A percentile compares a stretch with the other conserved stretches of the same genome.
Conservation (phyloP, 805 yeast species). For the Saccharomycopsis malanga region DNA sequence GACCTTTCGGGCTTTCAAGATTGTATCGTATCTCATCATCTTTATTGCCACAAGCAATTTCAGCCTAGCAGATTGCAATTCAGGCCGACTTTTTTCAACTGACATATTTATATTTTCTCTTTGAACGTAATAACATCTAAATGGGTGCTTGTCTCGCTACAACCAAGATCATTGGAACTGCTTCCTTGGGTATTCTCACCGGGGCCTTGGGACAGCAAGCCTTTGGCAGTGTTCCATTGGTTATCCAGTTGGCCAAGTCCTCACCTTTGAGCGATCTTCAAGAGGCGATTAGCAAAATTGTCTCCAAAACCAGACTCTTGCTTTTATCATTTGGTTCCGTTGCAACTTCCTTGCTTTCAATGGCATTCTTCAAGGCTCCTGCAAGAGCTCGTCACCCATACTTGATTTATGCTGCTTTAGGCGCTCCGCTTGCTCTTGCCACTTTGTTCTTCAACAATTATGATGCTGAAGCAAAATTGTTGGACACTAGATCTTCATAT, state of each 20-base stretch:
- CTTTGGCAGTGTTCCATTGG: constrained; percentile 10
- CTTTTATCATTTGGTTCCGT: constrained; percentile 37
- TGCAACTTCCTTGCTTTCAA: constrained; percentile 43
- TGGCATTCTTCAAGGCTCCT: constrained; percentile 54
- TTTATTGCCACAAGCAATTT: too few species aligned
- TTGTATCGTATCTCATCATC: too few species aligned
- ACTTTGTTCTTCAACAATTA: constrained; percentile 26
- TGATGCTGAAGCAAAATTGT: constrained; percentile 27
- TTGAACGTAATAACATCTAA: too few species aligned
- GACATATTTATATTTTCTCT: too few species aligned
- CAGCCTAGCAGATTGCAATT: too few species aligned
- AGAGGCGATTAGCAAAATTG: constrained; percentile 22
- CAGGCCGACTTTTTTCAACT: too few species aligned
- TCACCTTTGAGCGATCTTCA: constrained; percentile 9
- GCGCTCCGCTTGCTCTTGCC: constrained; percentile 40
- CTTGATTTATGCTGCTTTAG: constrained; percentile 54
- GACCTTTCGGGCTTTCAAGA: too few species aligned
- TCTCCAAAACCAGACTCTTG: constrained; percentile 25
- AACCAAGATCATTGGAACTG: constrained; percentile 56
- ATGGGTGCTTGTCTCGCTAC: constrained; percentile 51
- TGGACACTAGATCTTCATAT: constrained; percentile 15
- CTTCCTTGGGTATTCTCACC: constrained; percentile 61
- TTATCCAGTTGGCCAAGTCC: constrained; percentile 8
- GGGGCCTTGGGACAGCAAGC: constrained; percentile 37
- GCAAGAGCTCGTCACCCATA: constrained; percentile 61